Base-by-base conservation (phyloP, 2,329 filamentous ascomycete genomes). In the Colletotrichum spaethianum region DNA sequence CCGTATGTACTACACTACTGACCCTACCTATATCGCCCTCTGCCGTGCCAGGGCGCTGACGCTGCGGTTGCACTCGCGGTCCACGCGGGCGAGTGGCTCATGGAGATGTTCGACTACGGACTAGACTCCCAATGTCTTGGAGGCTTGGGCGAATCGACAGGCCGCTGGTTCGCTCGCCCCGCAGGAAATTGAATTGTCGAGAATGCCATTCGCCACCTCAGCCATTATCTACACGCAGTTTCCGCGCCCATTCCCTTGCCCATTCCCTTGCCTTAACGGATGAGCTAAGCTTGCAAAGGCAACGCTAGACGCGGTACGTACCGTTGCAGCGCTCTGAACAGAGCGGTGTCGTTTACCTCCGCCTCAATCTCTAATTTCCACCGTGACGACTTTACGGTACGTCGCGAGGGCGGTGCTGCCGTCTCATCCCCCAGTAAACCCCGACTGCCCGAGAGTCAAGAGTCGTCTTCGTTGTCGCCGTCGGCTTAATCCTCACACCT, bases 171-270 rank as follows among this genome's bases (percentile, higher is more conserved):
- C 36, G 53, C 52, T 66, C 48, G 70, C 67, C 70, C 70, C 61
- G 48, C 61, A 31, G n/a, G 46, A 46, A 62, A 67, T 71, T 61
- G 67, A 71, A 73, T 67, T 73, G 70, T 67, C 66, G 67, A 71
- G 70, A 73, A 70, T 71, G 26, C 70, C 67, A 73, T 73, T 73
- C 70, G 70, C 70, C 70, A 73, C 70, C 61, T 42, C 46, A 56
- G 57, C 64, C 69, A 36, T 59, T 38, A 8, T 42, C n/a, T 56
- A 46, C 38, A 42, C 42, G 20, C 42, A 20, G 44, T 38, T 46
- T 26, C 36, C 38, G 53, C 38, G 63, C 59, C 9, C 46, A 18
- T 26, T 60, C 40, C 53, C 31, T 12, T 28, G 9, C 59, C 9
- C 46, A 18, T 26, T 60, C 40, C 53, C 31, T 12, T 28, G 9